phyloP scores from a whole-genome alignment of 106 monocot species.

The Acorus calamus region DNA sequence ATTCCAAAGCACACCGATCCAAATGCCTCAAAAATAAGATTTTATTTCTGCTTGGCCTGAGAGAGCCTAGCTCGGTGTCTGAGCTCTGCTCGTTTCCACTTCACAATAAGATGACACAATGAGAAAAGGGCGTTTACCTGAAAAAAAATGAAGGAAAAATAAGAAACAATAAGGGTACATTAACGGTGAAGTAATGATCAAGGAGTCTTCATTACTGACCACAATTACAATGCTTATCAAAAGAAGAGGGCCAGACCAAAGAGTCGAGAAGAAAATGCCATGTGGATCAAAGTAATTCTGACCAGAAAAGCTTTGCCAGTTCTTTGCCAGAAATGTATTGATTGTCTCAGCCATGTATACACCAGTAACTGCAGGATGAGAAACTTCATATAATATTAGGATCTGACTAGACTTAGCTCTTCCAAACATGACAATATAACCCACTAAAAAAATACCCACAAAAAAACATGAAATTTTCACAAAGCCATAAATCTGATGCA shows the following conservation, averaged over 20 bases:
- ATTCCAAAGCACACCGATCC: no score
- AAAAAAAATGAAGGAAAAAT: not conserved
- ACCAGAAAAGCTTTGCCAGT: slow-evolving; percentile 76
- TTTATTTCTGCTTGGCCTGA: slow-evolving; percentile 37
- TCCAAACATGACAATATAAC: no score
- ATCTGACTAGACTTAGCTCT: no score
- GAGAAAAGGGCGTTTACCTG: slow-evolving; percentile 57
- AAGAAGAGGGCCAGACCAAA: slow-evolving; percentile 91
- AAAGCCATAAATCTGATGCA: no score
- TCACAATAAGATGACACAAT: slow-evolving; percentile 42
- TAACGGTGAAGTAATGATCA: not conserved
- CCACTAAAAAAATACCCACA: no score
- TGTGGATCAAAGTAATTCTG: slow-evolving; percentile 88
- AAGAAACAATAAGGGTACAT: not conserved
- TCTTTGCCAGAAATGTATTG: slow-evolving; percentile 43
- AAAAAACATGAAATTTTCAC: no score
- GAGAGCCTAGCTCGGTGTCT: slow-evolving; percentile 44
- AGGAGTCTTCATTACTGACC: slow-evolving; percentile 25
- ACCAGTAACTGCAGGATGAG: slow-evolving; percentile 58
- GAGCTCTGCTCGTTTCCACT: slow-evolving; percentile 65
- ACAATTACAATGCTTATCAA: slow-evolving; percentile 58
- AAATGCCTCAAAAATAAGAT: not conserved
- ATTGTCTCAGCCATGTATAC: slow-evolving; percentile 85
- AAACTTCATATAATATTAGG: not conserved
- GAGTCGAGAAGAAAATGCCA: slow-evolving; percentile 74